Conservation (phyloP, 2,329 filamentous ascomycete genomes). For the Hymenoscyphus occultus region DNA sequence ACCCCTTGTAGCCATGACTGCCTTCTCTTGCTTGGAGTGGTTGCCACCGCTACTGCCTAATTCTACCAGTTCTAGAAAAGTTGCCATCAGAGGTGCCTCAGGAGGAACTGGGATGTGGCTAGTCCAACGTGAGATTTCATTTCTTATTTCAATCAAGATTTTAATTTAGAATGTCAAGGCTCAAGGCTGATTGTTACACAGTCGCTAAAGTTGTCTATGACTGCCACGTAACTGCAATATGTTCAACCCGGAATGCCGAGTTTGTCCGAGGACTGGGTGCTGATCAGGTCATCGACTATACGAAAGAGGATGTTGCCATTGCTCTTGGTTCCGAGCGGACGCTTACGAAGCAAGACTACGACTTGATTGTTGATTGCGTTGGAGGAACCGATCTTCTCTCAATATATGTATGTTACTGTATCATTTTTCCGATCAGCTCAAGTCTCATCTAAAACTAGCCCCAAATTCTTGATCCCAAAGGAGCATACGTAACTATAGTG, state of each 20-base stretch:
- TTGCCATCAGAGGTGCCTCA: constrained; percentile 32
- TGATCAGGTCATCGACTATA: constrained; percentile 34
- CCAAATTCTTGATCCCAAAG: constrained; percentile 27
- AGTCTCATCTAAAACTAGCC: constrained; percentile 19
- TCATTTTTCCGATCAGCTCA: neutral
- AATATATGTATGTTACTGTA: constrained; percentile 22
- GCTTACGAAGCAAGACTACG: constrained; percentile 16
- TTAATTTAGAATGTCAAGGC: neutral
- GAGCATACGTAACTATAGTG: constrained; percentile 34
- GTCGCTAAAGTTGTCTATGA: constrained; percentile 31
- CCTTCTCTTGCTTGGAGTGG: constrained; percentile 36
- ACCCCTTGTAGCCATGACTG: constrained; percentile 43
- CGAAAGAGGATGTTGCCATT: constrained; percentile 21
- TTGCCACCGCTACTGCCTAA: constrained; percentile 20
- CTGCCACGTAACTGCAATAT: constrained; percentile 34
- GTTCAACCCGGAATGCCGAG: constrained; percentile 29
- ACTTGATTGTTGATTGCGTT: constrained; percentile 35
- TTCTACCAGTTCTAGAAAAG: constrained; percentile 20
- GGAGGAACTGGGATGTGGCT: constrained; percentile 33
- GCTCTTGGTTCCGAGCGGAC: constrained; percentile 17
- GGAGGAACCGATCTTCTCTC: constrained; percentile 37
- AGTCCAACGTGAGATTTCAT: constrained; percentile 27
- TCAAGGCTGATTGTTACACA: constrained; percentile 12
- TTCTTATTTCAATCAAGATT: neutral
- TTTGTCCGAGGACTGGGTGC: constrained; percentile 31